Percentiles rank a stretch among this genome's conserved stretches.
These are phyloP conservation scores for Vinca minor DNA, from an alignment of 257 asterid species.

Conservation along the genomic window DNA sequence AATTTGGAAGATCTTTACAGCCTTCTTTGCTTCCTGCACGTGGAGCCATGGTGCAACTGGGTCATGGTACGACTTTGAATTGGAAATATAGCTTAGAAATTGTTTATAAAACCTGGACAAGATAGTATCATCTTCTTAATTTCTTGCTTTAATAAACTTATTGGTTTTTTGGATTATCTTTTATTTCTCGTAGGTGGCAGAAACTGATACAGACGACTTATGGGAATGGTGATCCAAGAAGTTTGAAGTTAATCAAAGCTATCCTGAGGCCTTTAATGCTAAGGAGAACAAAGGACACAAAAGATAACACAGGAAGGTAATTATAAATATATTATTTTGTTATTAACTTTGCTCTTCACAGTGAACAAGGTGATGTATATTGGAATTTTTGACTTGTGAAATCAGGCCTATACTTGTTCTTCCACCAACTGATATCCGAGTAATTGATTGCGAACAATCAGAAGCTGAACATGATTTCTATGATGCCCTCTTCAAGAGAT, in stretches of 20 bases:
- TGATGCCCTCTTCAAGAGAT: constrained; percentile 71
- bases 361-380: neutral
- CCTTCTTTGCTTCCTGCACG: constrained; percentile 80
- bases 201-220: constrained; percentile 73
- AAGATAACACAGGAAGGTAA: constrained; percentile 76
- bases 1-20: constrained; percentile 75
- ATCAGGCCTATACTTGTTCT: constrained; percentile 73
- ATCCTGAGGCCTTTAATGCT: constrained; percentile 73
- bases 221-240: constrained; percentile 66
- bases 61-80: constrained; percentile 55
- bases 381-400: constrained; percentile 13
- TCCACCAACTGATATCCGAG: constrained; percentile 73
- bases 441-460: constrained; percentile 58
- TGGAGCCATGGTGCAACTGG: constrained; percentile 98
- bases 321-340: neutral
- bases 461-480: constrained; percentile 69
- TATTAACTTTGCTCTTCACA: neutral
- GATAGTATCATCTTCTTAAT: neutral
- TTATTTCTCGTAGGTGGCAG: constrained; percentile 54
- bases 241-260: constrained; percentile 64
- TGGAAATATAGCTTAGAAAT: neutral
- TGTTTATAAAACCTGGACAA: neutral
- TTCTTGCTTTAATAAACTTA: too few species aligned
- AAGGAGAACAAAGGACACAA: constrained; percentile 80
- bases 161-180: neutral